A percentile compares a stretch with the other conserved stretches of the same genome.
phyloP scores from a whole-genome alignment of 169 alveolate species.

The Eimeria sp. region DNA sequence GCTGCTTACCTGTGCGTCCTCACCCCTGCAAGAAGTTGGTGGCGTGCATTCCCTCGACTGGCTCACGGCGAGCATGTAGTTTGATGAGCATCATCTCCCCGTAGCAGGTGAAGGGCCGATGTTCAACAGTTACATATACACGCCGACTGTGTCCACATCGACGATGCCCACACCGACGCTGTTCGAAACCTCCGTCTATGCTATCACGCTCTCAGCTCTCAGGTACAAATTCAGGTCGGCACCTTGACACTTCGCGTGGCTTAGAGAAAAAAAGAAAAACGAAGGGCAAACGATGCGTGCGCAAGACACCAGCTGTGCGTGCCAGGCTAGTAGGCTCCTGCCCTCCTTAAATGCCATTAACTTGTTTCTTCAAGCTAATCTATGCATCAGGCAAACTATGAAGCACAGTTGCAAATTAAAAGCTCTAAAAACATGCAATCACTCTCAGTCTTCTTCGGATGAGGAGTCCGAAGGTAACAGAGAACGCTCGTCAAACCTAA shows the following conservation, averaged over 20 bases:
- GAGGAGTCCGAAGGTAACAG: slow-evolving; percentile 79
- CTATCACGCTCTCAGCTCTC: not conserved
- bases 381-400: not conserved
- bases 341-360: not conserved
- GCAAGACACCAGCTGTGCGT: not conserved
- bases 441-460: slow-evolving; percentile 65
- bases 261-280: not conserved
- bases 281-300: not conserved
- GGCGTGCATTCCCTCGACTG: not conserved
- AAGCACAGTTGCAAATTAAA: not conserved
- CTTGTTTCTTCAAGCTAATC: not conserved
- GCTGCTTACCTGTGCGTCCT: not conserved
- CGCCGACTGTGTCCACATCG: not conserved
- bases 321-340: not conserved
- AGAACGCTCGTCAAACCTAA: slow-evolving; percentile 76
- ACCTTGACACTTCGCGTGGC: not conserved
- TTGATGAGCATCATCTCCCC: not conserved
- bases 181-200: not conserved
- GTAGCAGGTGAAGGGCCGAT: not conserved
- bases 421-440: not conserved
- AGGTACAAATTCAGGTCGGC: not conserved
- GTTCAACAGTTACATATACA: not conserved
- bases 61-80: not conserved
- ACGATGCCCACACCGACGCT: not conserved
- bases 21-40: not conserved